These are phyloP conservation scores for Mortierella hygrophila DNA, from an alignment of 192 early-diverging fungal genomes.

Conservation along the genomic window DNA sequence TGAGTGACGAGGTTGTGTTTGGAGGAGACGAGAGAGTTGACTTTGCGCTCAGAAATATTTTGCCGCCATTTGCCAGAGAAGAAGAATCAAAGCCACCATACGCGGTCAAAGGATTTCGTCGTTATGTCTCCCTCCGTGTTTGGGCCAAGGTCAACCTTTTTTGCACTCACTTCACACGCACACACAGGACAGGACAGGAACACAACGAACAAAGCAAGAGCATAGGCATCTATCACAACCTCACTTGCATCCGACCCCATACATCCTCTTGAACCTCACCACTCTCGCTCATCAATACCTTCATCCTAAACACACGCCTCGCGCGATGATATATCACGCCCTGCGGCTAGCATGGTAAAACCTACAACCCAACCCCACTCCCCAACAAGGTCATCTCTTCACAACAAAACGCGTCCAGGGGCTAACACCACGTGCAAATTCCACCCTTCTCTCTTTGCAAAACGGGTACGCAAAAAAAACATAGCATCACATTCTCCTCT, in stretches of 20 bases:
- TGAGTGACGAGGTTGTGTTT: background rate
- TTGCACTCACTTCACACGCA: too few relatives aligned
- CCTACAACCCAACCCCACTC: background rate
- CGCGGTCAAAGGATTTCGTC: background rate
- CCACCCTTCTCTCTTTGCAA: background rate
- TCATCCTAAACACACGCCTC: background rate
- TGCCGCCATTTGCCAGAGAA: background rate
- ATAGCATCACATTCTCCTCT: conserved; percentile 40
- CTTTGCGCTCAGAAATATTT: background rate
- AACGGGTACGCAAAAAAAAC: background rate
- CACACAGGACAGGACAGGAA: background rate
- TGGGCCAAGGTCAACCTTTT: too few relatives aligned
- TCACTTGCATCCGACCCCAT: background rate
- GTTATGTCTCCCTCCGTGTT: background rate
- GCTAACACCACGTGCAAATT: background rate
- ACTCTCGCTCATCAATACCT: background rate
- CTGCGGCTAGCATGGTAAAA: conserved; percentile 40
- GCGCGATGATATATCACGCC: conserved; percentile 45
- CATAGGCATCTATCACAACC: background rate
- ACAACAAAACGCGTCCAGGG: background rate
- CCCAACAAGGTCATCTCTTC: background rate
- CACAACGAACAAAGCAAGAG: background rate
- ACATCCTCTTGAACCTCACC: background rate
- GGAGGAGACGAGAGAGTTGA: background rate
- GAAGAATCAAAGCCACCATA: background rate